Conservation (phyloP, 352 stramenopile genomes). For the Blastocystis sp. region DNA sequence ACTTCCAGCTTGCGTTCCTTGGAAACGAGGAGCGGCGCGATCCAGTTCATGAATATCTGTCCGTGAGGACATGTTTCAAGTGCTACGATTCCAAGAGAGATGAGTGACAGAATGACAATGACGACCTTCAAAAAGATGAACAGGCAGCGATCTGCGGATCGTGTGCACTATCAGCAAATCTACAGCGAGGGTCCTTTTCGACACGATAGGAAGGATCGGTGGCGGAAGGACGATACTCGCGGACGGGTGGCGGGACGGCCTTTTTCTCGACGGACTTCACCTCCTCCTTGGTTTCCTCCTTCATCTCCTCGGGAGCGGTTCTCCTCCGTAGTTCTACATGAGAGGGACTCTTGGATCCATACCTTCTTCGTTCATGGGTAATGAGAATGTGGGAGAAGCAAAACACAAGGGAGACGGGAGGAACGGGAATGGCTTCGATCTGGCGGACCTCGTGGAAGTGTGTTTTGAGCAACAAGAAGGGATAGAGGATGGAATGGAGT, state of each 20-base stretch:
- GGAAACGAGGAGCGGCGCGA: conserved; percentile 9
- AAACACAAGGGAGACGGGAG: no score
- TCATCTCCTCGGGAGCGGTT: no score
- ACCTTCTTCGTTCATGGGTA: no score
- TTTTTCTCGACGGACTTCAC: no score
- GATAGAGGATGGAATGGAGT: not conserved
- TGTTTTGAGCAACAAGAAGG: not conserved
- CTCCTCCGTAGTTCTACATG: no score
- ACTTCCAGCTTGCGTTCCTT: not conserved
- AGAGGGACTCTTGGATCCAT: no score
- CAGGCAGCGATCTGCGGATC: conserved; percentile 17
- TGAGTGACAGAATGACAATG: conserved; percentile 14
- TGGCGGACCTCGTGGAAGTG: not conserved
- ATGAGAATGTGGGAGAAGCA: no score
- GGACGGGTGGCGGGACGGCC: no score
- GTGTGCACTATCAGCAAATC: not conserved
- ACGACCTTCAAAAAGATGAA: conserved; percentile 30
- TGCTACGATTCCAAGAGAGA: conserved; percentile 9
- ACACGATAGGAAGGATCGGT: conserved; percentile 15
- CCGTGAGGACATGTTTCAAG: not conserved
- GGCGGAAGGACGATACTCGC: no score
- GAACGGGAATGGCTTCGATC: no score
- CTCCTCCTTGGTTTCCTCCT: no score
- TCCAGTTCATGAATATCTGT: conserved; percentile 45
- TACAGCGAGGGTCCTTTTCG: conserved; percentile 33